These are phyloP conservation scores for Diplogelasinospora grovesii DNA, from an alignment of 495 filamentous ascomycete species.

Conservation along the genomic window DNA sequence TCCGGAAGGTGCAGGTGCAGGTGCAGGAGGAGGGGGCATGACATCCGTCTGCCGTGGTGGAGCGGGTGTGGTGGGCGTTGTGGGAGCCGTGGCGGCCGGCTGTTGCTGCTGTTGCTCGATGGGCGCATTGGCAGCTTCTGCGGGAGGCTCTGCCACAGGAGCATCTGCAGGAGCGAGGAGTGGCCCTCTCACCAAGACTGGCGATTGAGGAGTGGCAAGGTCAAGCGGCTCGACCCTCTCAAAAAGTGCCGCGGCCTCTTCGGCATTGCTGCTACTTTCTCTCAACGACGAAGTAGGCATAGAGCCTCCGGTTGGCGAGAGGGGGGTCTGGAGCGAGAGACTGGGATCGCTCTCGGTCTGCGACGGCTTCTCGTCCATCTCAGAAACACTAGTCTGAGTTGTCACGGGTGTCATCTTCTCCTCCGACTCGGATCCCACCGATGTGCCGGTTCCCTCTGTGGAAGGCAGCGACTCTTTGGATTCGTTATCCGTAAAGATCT, in stretches of 20 bases:
- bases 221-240: slow-evolving; percentile 65
- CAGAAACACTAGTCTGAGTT: slow-evolving; percentile 19
- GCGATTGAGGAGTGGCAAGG: slow-evolving; percentile 51
- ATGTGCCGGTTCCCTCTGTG: slow-evolving; percentile 51
- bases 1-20: background rate
- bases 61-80: background rate
- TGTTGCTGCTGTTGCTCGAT: too few relatives aligned
- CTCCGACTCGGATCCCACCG: slow-evolving; percentile 32
- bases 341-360: slow-evolving; percentile 13
- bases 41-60: background rate
- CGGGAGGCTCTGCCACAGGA: slow-evolving; percentile 9
- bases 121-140: slow-evolving; percentile 4
- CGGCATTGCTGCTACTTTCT: slow-evolving; percentile 6
- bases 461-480: slow-evolving; percentile 62
- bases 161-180: too few relatives aligned
- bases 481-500: slow-evolving; percentile 88
- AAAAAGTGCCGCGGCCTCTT: slow-evolving; percentile 19
- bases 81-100: slow-evolving; percentile 1
- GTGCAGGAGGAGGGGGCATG: background rate
- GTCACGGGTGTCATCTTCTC: slow-evolving; percentile 35
- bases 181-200: slow-evolving; percentile 9
- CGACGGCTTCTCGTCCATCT: slow-evolving; percentile 23
- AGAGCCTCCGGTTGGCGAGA: slow-evolving; percentile 20
- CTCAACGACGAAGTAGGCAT: slow-evolving; percentile 9
- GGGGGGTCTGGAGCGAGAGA: slow-evolving; percentile 12